Base-by-base conservation (phyloP, 768 basidiomycete genomes). In the Aureoboletus auriporus region DNA sequence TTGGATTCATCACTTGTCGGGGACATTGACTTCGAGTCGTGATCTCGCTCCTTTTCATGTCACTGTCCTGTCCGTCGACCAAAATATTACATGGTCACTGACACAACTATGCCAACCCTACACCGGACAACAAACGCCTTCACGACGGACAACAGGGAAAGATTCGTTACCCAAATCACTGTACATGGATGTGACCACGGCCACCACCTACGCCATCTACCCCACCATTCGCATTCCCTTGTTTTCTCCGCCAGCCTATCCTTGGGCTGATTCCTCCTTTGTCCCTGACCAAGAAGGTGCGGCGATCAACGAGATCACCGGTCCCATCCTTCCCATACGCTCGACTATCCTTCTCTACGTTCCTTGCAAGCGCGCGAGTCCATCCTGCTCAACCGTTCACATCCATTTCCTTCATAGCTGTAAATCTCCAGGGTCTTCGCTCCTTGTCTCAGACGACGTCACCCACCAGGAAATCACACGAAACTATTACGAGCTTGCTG, bases 401-500 rank as follows among this genome's bases (percentile, higher is more conserved):
- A 67, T 88, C 28, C 80, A 85, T 63, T 71, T 85, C 12, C 70
- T 92, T 20, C 71, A 80, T 50, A 71, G 72, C 28, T 64, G 69
- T 30, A 75, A 73, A 45, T 76, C 74, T 3, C 59, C 60, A 1
- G 63, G 60, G 30, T 79, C 77, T 17, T 69, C 73, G 30, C 63
- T 59, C 31, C 59, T 51, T n/a, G 55, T 55, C 39, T 48, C 62
- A 36, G 69, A 72, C 34, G 59, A 64, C n/a, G 60, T 63, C 45
- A 67, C 64, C 42, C 60, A 67, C 51, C 58, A 67, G 23, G 88
- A 89, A 46, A 76, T 91, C 57, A 78, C 84, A 14, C 72, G 67
- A 38, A 90, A 81, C 59, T 90, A 76, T 58, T 74, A 86, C 56
- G 84, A 86, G 50, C 75, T 93, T 14, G 72, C 81, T 2, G 74